Evolutionary conservation across 1,139 yeast genomes (phyloP), one percentile per base, ranked within the genome.

Genomic region (Taiozyma sp.): DNA sequence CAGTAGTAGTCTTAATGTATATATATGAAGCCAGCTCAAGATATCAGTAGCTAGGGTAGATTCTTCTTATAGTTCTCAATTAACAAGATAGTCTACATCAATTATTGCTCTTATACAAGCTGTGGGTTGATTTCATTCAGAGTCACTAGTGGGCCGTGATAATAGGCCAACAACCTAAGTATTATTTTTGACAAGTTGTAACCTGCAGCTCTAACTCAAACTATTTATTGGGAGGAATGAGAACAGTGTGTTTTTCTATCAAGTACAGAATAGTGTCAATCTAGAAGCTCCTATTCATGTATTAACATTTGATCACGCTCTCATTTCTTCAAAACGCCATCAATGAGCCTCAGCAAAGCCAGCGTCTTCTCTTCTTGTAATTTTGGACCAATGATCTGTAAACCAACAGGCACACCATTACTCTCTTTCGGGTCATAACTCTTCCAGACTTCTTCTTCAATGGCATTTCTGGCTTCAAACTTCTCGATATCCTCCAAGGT

Each of bases 61-160:
- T 23, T 68, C 65, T 22, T 58, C 51, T 24, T 50, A 62, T 44
- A 81, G 71, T 32, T 79, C 64, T 59, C 64, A 43, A 56, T 66
- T 40, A 57, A 64, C 39, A 62, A 67, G 38, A 63, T 74, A 74
- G 7, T 74, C 68, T 45, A 72, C 72, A 3, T 82, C 83, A 30
- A 78, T 61, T 1, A 79, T 67, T 0, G 80, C 69, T 27, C 69
- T 72, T 13, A 70, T 59, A 2, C 81, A 81, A 45, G 67, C 70
- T n/a, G n/a, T 19, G 79, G 54, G 50, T 78, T 75, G 48, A 78
- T 69, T 54, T 78, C 79, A 56, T 78, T 78, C 49, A 84, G 60
- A 1, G 89, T 81, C 48, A 86, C 73, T 12, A 80, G 91, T 51
- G 86, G 70, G 3, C 93, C 93, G 50, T 86, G 89, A 19, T 34